Conservation (phyloP, 495 filamentous ascomycete species). For the Penicillium nucicola region DNA sequence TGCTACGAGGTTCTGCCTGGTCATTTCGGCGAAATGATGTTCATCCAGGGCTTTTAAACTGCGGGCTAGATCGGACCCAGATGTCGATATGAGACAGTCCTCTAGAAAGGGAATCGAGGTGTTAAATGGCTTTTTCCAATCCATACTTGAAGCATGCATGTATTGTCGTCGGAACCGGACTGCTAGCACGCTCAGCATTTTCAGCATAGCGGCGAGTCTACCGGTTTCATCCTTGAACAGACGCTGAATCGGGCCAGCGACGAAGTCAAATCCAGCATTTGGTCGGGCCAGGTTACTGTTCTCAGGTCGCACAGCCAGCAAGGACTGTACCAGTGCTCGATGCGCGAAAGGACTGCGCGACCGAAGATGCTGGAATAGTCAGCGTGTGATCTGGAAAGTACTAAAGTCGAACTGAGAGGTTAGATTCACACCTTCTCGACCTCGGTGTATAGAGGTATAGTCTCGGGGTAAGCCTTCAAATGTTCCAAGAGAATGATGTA, state of each 20-base stretch:
- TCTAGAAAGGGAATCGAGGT: constrained; percentile 33
- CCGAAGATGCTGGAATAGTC: constrained; percentile 28
- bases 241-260: constrained; percentile 36
- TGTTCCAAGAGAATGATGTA: constrained; percentile 36
- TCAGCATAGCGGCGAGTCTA: constrained; percentile 31
- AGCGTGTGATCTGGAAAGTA: neutral
- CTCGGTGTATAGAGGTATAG: constrained; percentile 29
- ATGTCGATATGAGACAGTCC: constrained; percentile 27
- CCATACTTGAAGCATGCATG: constrained; percentile 31
- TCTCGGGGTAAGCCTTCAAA: constrained; percentile 33
- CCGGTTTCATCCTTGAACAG: constrained; percentile 32
- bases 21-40: constrained; percentile 25
- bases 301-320: constrained; percentile 21
- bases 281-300: constrained; percentile 7
- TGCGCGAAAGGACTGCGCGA: constrained; percentile 39
- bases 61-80: constrained; percentile 28
- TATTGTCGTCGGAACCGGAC: constrained; percentile 37
- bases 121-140: constrained; percentile 33
- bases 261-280: constrained; percentile 34
- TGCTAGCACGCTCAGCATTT: constrained; percentile 32
- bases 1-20: constrained; percentile 17
- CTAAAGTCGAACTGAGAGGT: neutral
- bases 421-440: constrained; percentile 32
- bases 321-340: constrained; percentile 29
- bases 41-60: constrained; percentile 28